phyloP scores from a whole-genome alignment of 805 yeast species.

The Sungouiozyma intestinalis region DNA sequence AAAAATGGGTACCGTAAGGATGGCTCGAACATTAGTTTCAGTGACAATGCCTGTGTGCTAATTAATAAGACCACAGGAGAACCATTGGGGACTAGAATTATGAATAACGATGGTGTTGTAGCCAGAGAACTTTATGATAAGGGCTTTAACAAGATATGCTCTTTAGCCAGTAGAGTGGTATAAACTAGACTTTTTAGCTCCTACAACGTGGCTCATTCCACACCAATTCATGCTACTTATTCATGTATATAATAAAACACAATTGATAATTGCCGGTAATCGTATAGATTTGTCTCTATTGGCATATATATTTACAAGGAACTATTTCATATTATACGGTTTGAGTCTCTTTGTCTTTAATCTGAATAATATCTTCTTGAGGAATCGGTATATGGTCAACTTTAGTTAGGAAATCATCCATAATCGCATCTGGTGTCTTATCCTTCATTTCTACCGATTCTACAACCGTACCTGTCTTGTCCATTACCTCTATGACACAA shows the following conservation, averaged over 20 bases:
- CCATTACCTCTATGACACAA: conserved; percentile 17
- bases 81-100: conserved; percentile 87
- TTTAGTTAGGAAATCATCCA: conserved; percentile 41
- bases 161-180: conserved; percentile 82
- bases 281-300: no score
- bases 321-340: background rate
- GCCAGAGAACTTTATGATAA: conserved; percentile 81
- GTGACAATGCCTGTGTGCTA: conserved; percentile 94
- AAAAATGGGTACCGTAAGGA: conserved; percentile 62
- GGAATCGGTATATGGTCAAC: conserved; percentile 46
- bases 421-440: conserved; percentile 41
- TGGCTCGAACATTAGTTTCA: conserved; percentile 79
- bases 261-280: no score
- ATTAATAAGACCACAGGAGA: conserved; percentile 81
- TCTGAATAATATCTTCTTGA: conserved; percentile 27
- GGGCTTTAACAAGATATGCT: conserved; percentile 74
- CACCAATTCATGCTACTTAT: background rate
- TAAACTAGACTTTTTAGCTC: conserved; percentile 20
- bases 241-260: background rate
- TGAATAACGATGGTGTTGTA: conserved; percentile 45
- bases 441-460: conserved; percentile 43
- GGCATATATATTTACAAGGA: background rate
- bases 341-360: background rate
- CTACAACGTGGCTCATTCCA: background rate
- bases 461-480: conserved; percentile 11